Conservation (phyloP, 2,329 filamentous ascomycete species). For the Aspergillus proliferans region DNA sequence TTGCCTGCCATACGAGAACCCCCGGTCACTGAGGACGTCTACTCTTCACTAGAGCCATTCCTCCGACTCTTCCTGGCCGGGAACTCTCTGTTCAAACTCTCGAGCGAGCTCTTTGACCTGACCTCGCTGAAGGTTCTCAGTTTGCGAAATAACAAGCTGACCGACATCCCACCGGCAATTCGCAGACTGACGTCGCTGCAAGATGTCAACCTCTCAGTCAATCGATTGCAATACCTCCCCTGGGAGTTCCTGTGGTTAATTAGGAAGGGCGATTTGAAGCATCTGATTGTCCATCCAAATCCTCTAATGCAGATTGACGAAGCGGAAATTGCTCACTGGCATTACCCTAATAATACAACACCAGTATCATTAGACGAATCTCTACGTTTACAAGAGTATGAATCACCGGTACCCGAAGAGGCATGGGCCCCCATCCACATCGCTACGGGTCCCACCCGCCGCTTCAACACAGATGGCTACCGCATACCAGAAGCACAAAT, state of each 20-base stretch:
- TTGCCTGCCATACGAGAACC: slow-evolving; percentile 27
- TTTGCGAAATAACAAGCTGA: slow-evolving; percentile 41
- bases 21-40: slow-evolving; percentile 33
- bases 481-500: slow-evolving; percentile 8
- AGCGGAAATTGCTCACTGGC: slow-evolving; percentile 27
- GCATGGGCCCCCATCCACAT: slow-evolving; percentile 32
- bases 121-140: slow-evolving; percentile 38
- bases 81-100: slow-evolving; percentile 33
- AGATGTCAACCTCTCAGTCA: slow-evolving; percentile 42
- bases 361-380: slow-evolving; percentile 1
- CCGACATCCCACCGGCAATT: slow-evolving; percentile 36
- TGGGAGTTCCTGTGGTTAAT: slow-evolving; percentile 41
- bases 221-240: slow-evolving; percentile 37
- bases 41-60: slow-evolving; percentile 35
- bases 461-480: slow-evolving; percentile 31
- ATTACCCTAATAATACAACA: slow-evolving; percentile 13
- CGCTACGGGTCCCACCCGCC: slow-evolving; percentile 27
- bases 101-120: slow-evolving; percentile 38
- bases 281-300: slow-evolving; percentile 35
- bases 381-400: slow-evolving; percentile 17
- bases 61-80: slow-evolving; percentile 40
- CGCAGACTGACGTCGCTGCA: slow-evolving; percentile 36
- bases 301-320: slow-evolving; percentile 30
- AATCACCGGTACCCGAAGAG: slow-evolving; percentile 21
- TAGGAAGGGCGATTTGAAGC: slow-evolving; percentile 31